phyloP scores from a whole-genome alignment of 495 filamentous ascomycete species.

The Aspergillus hancockii region DNA sequence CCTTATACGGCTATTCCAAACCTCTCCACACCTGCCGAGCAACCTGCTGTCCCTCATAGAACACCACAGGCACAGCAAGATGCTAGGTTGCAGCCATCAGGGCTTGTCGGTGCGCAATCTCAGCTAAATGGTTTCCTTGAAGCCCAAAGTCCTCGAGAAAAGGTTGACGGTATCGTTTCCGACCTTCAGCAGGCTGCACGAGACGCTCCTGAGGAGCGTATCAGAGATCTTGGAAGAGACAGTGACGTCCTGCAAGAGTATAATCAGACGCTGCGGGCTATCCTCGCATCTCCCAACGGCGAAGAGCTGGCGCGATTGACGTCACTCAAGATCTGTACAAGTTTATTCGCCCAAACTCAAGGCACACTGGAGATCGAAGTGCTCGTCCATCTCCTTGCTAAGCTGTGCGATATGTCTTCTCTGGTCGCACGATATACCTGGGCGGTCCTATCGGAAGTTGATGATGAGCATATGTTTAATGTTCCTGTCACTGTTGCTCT shows the following conservation, averaged over 20 bases:
- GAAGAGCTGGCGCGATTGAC: slow-evolving; percentile 69
- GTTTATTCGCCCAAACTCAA: slow-evolving; percentile 61
- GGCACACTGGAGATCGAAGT: slow-evolving; percentile 75
- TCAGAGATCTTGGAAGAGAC: slow-evolving; percentile 65
- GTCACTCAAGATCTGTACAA: slow-evolving; percentile 68
- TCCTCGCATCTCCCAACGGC: slow-evolving; percentile 52
- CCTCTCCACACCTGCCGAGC: slow-evolving; percentile 78
- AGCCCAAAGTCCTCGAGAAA: slow-evolving; percentile 58
- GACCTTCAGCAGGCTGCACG: slow-evolving; percentile 67
- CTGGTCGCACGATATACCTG: slow-evolving; percentile 73
- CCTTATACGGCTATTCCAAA: slow-evolving; percentile 75
- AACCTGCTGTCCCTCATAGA: slow-evolving; percentile 72
- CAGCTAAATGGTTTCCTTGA: slow-evolving; percentile 70
- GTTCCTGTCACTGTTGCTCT: slow-evolving; percentile 74
- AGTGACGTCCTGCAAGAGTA: slow-evolving; percentile 66
- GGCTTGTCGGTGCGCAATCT: slow-evolving; percentile 48
- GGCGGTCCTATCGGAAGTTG: slow-evolving; percentile 59
- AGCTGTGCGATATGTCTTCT: slow-evolving; percentile 75
- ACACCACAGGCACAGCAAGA: slow-evolving; percentile 66
- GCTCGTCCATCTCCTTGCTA: slow-evolving; percentile 76
- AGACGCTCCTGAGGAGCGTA: slow-evolving; percentile 67
- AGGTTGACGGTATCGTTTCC: slow-evolving; percentile 67
- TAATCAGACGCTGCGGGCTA: slow-evolving; percentile 52
- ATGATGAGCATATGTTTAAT: slow-evolving; percentile 77
- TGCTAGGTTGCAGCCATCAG: slow-evolving; percentile 46